These are phyloP conservation scores for Potentilla sterilis DNA, from an alignment of 306 rosid genomes.

Conservation along the genomic window DNA sequence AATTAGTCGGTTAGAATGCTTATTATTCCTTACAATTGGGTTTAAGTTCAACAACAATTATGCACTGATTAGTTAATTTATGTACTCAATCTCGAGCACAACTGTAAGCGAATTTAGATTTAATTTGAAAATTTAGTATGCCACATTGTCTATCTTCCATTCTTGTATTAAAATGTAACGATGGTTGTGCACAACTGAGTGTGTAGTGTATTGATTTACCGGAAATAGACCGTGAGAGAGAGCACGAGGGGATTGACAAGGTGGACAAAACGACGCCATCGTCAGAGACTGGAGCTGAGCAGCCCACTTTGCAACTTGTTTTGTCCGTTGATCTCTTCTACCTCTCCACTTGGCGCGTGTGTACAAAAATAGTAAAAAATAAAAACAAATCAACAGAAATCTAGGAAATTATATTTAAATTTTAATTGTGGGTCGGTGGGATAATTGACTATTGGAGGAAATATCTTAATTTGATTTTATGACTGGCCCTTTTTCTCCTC, in stretches of 20 bases:
- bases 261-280: slow-evolving; percentile 35
- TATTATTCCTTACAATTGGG: too few species aligned
- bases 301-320: slow-evolving; percentile 11
- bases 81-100: too few species aligned
- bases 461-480: background rate
- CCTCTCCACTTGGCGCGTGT: background rate
- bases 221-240: slow-evolving; percentile 36
- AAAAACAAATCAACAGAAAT: background rate
- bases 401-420: background rate
- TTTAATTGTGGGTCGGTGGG: background rate
- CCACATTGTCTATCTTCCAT: too few species aligned
- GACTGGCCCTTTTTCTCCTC: background rate
- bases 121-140: too few species aligned
- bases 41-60: too few species aligned
- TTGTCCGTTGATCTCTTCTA: background rate
- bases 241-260: slow-evolving; percentile 17
- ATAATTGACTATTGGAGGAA: background rate
- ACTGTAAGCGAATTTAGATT: too few species aligned
- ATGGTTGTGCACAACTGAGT: background rate
- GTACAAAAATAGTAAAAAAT: background rate
- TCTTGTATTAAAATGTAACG: background rate
- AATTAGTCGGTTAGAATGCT: too few species aligned
- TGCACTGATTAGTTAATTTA: too few species aligned
- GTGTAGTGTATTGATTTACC: slow-evolving; percentile 24
- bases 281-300: background rate